These are phyloP conservation scores for Orbilia quercus DNA, from an alignment of 2,329 filamentous ascomycete species.

Conservation along the genomic window DNA sequence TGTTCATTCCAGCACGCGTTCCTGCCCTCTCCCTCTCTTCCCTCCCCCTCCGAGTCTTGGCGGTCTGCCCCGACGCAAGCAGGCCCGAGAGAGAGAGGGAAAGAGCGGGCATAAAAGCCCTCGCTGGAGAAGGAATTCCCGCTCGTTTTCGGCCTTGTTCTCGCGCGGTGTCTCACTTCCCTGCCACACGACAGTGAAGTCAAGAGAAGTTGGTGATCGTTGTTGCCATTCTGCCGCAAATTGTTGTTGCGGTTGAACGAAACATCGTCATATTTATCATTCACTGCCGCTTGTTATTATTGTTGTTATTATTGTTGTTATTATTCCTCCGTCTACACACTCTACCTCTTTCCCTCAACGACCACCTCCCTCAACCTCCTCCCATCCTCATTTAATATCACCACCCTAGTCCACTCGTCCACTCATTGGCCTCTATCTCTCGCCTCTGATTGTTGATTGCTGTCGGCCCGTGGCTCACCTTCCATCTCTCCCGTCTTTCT, in stretches of 20 bases:
- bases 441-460: neutral
- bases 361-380: neutral
- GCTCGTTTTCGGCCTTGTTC: conserved; percentile 29
- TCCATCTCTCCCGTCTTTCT: too few species aligned
- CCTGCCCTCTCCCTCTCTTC: neutral
- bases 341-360: neutral
- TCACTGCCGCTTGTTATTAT: conserved; percentile 21
- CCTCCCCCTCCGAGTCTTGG: conserved; percentile 36
- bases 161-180: conserved; percentile 6
- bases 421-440: neutral
- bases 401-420: conserved; percentile 1
- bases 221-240: conserved; percentile 37
- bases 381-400: conserved; percentile 4
- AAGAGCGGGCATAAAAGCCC: conserved; percentile 24
- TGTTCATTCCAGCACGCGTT: conserved; percentile 38
- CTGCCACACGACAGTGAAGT: neutral
- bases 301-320: conserved; percentile 20
- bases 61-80: conserved; percentile 19
- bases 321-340: neutral
- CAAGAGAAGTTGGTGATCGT: conserved; percentile 1
- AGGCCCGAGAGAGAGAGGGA: conserved; percentile 33
- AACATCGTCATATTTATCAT: too few species aligned
- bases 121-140: conserved; percentile 35
- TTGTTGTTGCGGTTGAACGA: conserved; percentile 12
- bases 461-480: too few species aligned